Base-by-base conservation (phyloP, 176 grass and related monocot species). In the Oropetium thomaeum region DNA sequence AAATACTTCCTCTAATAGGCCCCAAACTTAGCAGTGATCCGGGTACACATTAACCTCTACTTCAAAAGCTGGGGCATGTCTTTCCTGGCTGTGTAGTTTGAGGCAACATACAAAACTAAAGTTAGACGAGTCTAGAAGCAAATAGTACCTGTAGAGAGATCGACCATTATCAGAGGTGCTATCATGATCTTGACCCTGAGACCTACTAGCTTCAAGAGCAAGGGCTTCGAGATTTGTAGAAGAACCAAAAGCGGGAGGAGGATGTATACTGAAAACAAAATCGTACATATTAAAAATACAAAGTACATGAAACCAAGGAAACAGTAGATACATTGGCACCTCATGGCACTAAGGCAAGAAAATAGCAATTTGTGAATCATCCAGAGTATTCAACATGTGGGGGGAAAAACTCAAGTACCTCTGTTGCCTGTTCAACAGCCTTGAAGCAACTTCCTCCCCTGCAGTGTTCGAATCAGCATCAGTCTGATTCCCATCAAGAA, bases 231-330 rank as follows among this genome's bases (percentile, higher is more conserved):
- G 89, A 84, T 95, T 95, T 64, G 89, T 84, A 54, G 96, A 95
- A 51, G 96, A 99, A 80, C 96, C 96, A 59, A 99, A 99, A 40
- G 89, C 84, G 70, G 96, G 96, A 90, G 91, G 96, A 57, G 91
- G 89, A 61, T 99, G 89, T 40, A 87, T 81, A 69, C 96, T 99
- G 84, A 75, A 43, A 34, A 83, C 12, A 74, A 29, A 68, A 70
- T 31, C 26, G 5, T 81, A 69, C 41, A 88, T 77, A 11, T 82
- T 77, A 69, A 47, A 32, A 32, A 45, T 38, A 58, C 62, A 75
- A 70, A 38, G 7, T 13, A 75, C 11, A 75, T n/a, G 43, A 43
- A 80, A 61, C 55, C 5, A 19, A 79, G 28, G 5, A 19, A 58
- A 0, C 35, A 7, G 11, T 49, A 47, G 26, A 84, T 57, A 48